phyloP scores from a whole-genome alignment of 495 filamentous ascomycete genomes.

The Tuber indicum region DNA sequence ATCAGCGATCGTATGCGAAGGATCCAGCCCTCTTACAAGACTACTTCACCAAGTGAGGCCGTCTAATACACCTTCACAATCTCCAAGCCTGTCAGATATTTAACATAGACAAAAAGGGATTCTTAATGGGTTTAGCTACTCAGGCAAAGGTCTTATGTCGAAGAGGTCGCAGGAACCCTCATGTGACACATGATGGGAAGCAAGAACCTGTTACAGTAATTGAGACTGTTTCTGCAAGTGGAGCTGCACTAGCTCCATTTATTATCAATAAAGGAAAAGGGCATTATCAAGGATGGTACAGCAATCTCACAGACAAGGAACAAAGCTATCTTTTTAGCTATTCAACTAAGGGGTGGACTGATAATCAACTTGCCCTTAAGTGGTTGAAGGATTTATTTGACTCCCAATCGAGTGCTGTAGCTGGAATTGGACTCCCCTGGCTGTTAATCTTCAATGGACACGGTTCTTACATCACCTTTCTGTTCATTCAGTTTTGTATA shows the following conservation, averaged over 20 bases:
- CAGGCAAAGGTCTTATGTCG: conserved; percentile 3
- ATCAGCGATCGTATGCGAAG: no score
- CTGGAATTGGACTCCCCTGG: background rate
- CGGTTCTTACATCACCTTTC: conserved; percentile 9
- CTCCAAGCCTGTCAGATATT: no score
- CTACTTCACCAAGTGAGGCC: no score
- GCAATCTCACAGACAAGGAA: conserved; percentile 8
- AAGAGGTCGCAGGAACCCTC: conserved; percentile 3
- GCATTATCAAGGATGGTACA: background rate
- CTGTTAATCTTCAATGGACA: conserved; percentile 20
- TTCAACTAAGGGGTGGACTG: conserved; percentile 13
- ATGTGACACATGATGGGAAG: conserved; percentile 11
- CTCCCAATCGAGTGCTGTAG: background rate
- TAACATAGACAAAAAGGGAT: no score
- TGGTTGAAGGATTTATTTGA: conserved; percentile 21
- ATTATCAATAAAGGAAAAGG: conserved; percentile 8
- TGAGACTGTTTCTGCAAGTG: conserved; percentile 5
- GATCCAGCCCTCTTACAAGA: no score
- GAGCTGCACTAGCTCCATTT: conserved; percentile 5
- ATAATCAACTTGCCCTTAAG: conserved; percentile 4
- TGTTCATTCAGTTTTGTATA: conserved; percentile 16
- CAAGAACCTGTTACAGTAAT: conserved; percentile 15
- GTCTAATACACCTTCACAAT: no score
- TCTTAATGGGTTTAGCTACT: background rate
- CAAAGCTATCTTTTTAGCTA: background rate